Base-by-base conservation (phyloP, 2,329 filamentous ascomycete genomes). In the Neocucurbitaria cava region DNA sequence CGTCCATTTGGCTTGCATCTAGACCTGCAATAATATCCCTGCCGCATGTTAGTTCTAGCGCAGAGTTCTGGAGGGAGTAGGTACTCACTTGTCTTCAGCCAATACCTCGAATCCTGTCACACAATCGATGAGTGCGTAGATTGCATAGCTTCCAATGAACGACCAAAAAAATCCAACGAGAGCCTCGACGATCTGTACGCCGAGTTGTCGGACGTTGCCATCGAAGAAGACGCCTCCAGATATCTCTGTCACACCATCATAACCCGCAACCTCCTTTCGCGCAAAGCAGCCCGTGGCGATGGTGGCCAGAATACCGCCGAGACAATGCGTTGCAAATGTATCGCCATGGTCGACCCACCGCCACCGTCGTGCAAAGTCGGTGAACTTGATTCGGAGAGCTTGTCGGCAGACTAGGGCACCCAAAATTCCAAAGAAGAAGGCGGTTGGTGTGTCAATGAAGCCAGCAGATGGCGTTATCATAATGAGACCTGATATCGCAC, bases 341-440 rank as follows among this genome's bases (percentile, higher is more conserved):
- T 84, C 82, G 1, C 81, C 82, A 55, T 83, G 83, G 56, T 84
- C 82, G 0, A 84, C 82, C 82, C 81, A 85, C 30, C 77, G 71
- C 69, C 76, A 77, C 2, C 73, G 67, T n/a, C 74, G 68, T 5
- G 82, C 82, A 26, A 78, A 70, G 13, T 79, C 76, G 1, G 79
- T 83, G 54, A 80, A 82, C 64, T 84, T 85, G 64, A 84, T 81
- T 1, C 81, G 72, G 46, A 84, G 61, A 13, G 81, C 81, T 68
- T 85, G 82, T 1, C 82, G 76, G 52, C 80, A 83, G 10, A 81
- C 65, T 1, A 80, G 31, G 1, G 81, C 80, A 0, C 81, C 81
- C 0, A 78, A 59, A 6, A 83, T 68, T 0, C 82, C 81, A 36
- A 83, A 82, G 48, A 77, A 77, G 54, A 82, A 78, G 0, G 80